Evolutionary conservation across 2,329 filamentous ascomycete genomes (phyloP), one percentile per base, ranked within the genome.

Genomic region (Biscogniauxia sp.): DNA sequence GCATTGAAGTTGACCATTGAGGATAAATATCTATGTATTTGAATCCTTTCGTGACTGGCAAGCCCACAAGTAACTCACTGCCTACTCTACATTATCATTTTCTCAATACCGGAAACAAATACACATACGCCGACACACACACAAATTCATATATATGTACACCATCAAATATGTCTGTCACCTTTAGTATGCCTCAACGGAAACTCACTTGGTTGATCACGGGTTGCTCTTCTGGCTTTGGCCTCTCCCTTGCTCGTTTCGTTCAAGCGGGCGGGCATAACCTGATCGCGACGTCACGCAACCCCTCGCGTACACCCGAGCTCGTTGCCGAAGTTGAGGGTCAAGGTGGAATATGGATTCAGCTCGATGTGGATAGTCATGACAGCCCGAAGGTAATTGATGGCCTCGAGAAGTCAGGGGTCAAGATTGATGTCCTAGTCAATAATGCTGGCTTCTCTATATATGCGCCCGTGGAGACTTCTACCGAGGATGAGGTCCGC

Each of bases 391-490:
- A 66, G 1, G 60, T 74, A 5, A 65, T 78, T 17, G 58, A 68
- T 0, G 61, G 67, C 5, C 69, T 76, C 11, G 70, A 74, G n/a
- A 56, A 64, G 2, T 54, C 63, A 11, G 72, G 68, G 4, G 65
- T 69, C 3, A 60, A 68, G 8, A 73, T 80, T 54, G 77, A 80
- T 51, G 71, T 79, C 1, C 64, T 80, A 9, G 72, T 80, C 49
- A 80, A 79, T 60, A 78, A 78, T 61, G 77, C 77, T 1, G 78
- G 75, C 1, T 74, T 65, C 54, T 69, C 70, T 8, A 68, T 76
- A 17, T 66, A 73, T 11, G 71, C 72, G 0, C 69, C 73, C 1
- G 58, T 78, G 2, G 78, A 80, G 60, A 63, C 58, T 17, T 61
- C 63, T 17, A 69, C 67, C 3, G 73, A 78, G 45, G 68, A 70